These are phyloP conservation scores for Angomonas ambiguus DNA, from an alignment of 208 protist species.

Conservation along the genomic window DNA sequence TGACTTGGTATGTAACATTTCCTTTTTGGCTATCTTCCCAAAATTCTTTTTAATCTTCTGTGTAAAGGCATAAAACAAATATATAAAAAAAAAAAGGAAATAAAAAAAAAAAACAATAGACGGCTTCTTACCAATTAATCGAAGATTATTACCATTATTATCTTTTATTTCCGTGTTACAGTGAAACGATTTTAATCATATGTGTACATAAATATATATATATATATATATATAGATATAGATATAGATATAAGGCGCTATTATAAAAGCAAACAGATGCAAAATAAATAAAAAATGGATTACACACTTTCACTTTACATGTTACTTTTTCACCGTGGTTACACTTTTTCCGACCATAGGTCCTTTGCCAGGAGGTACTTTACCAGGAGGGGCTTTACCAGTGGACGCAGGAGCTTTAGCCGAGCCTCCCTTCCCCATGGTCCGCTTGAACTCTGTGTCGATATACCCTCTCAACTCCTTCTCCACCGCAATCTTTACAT, in stretches of 20 bases:
- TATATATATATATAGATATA: constrained; percentile 9
- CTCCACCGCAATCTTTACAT: constrained; percentile 36
- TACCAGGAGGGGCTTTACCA: neutral
- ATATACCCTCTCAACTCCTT: constrained; percentile 37
- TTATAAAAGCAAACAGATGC: neutral
- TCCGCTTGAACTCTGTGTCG: neutral
- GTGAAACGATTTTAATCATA: no score
- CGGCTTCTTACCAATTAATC: no score
- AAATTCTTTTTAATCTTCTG: neutral
- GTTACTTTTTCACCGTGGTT: constrained; percentile 2
- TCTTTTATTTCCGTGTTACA: no score
- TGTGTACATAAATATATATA: neutral
- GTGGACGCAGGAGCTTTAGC: neutral
- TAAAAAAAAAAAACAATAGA: constrained; percentile 9
- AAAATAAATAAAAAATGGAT: constrained; percentile 12
- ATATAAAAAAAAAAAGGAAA: constrained; percentile 7
- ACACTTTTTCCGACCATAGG: constrained; percentile 5
- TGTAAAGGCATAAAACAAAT: neutral
- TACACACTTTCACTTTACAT: neutral
- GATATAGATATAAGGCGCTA: constrained; percentile 1
- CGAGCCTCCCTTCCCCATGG: neutral
- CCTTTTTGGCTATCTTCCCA: constrained; percentile 13
- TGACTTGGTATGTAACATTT: constrained; percentile 15
- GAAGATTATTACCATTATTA: no score
- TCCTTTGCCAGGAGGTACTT: neutral